phyloP scores from a whole-genome alignment of 2,329 filamentous ascomycete species.

The Waltergamsia citrina region DNA sequence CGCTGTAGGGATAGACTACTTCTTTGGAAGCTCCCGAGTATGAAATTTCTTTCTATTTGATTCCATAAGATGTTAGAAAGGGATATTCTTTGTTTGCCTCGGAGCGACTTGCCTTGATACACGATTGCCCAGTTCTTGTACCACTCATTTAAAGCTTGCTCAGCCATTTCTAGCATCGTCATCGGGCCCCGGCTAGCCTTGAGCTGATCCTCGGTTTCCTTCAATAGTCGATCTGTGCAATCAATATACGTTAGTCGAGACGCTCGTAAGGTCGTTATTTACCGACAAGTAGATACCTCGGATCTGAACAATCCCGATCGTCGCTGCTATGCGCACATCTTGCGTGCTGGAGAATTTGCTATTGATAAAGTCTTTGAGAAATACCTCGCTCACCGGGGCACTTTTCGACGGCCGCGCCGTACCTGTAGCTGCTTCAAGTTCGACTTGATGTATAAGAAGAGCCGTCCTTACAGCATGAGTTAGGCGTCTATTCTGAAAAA shows the following conservation, averaged over 20 bases:
- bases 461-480: neutral
- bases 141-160: neutral
- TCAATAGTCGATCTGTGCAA: neutral
- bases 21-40: neutral
- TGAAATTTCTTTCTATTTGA: neutral
- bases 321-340: neutral
- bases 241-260: neutral
- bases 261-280: too few relatives aligned
- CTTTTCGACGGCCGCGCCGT: neutral
- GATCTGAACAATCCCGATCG: neutral
- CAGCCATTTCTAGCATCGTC: neutral
- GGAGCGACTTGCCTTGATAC: neutral
- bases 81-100: neutral
- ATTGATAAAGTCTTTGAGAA: neutral
- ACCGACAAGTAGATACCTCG: slow-evolving; percentile 1
- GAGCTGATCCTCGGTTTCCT: neutral
- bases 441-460: neutral
- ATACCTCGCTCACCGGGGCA: neutral
- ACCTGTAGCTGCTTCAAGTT: neutral
- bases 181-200: neutral
- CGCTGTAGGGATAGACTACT: neutral
- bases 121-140: neutral
- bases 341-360: neutral
- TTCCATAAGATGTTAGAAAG: neutral
- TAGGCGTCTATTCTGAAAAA: neutral